These are phyloP conservation scores for Penicillium coprophilum DNA, from an alignment of 495 filamentous ascomycete genomes.

Conservation along the genomic window DNA sequence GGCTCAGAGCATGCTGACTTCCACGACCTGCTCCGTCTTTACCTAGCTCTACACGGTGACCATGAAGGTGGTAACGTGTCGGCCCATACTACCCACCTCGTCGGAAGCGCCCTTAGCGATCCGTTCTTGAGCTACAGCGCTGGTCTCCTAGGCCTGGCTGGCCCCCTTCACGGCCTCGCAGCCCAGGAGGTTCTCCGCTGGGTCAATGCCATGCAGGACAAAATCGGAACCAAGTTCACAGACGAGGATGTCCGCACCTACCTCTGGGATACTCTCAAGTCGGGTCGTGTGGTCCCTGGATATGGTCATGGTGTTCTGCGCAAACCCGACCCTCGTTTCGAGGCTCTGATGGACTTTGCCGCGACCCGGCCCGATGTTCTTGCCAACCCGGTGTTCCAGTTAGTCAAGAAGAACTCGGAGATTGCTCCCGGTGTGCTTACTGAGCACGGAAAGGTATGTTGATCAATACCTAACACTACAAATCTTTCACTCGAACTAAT, in stretches of 20 bases:
- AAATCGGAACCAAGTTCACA: conserved; percentile 74
- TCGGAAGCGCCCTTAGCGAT: conserved; percentile 92
- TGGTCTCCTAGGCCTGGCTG: conserved; percentile 91
- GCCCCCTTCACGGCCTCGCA: conserved; percentile 91
- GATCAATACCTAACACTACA: background rate
- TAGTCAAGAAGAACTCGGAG: conserved; percentile 82
- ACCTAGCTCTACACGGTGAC: conserved; percentile 95
- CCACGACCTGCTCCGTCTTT: conserved; percentile 89
- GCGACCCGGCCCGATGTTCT: conserved; percentile 78
- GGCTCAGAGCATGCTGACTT: conserved; percentile 86
- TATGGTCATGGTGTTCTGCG: conserved; percentile 98
- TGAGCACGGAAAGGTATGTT: conserved; percentile 79
- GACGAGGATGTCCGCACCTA: conserved; percentile 80
- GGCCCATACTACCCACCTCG: conserved; percentile 94
- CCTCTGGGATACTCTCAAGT: conserved; percentile 90
- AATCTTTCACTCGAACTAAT: conserved; percentile 1
- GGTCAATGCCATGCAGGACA: conserved; percentile 90
- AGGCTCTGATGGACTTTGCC: conserved; percentile 96
- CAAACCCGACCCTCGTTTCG: conserved; percentile 94
- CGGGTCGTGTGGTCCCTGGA: conserved; percentile 90
- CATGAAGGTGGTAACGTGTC: conserved; percentile 98
- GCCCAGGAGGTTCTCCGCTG: conserved; percentile 97
- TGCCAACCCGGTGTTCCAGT: conserved; percentile 83
- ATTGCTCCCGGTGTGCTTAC: conserved; percentile 82
- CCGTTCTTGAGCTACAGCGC: conserved; percentile 96